Evolutionary conservation across 2,329 filamentous ascomycete species (phyloP), one percentile per base, ranked within the genome.

Genomic region (Colletotrichum shisoi): DNA sequence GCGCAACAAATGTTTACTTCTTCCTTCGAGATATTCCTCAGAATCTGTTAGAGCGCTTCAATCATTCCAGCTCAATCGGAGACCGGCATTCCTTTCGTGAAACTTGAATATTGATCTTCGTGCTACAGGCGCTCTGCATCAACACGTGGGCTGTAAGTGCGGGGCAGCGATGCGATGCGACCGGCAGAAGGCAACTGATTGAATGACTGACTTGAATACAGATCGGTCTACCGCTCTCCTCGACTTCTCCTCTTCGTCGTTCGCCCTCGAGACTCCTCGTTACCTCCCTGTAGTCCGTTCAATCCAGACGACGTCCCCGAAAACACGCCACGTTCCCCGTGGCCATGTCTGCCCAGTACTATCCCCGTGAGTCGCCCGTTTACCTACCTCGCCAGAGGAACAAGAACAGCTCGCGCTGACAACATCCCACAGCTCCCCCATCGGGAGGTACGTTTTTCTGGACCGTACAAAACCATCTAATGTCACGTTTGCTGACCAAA

Each of bases 331-430:
- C 44, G 13, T 46, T 19, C n/a, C 15, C 8, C 27, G 48, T 31
- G 56, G 57, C 17, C 62, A 68, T 68, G 66, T 68, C 66, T 56
- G 51, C 62, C 21, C 66, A 68, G 21, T 68, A 67, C 34, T 68
- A 68, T 58, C 62, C 66, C 34, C 66, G 66, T 68, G 40, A 62
- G 66, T 68, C 21, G 31, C 34, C 62, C 37, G 46, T 31, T 52
- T 45, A 61, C 57, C 51, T 62, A 61, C 49, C 51, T 62, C 44
- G 44, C 51, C 62, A 57, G 48, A 46, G 4, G 31, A 13, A 17
- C 17, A 21, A 13, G 15, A 39, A 27, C 7, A 52, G n/a, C 63
- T 62, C 44, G 40, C 21, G 66, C 66, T 68, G 62, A 68, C 57
- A 45, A 40, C 21, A 19, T n/a, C 46, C 31, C 39, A 51, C 42